Percentiles rank a stretch among this genome's conserved stretches.
phyloP scores from a whole-genome alignment of 108 stramenopile species.

The Mediolabrus comicus region DNA sequence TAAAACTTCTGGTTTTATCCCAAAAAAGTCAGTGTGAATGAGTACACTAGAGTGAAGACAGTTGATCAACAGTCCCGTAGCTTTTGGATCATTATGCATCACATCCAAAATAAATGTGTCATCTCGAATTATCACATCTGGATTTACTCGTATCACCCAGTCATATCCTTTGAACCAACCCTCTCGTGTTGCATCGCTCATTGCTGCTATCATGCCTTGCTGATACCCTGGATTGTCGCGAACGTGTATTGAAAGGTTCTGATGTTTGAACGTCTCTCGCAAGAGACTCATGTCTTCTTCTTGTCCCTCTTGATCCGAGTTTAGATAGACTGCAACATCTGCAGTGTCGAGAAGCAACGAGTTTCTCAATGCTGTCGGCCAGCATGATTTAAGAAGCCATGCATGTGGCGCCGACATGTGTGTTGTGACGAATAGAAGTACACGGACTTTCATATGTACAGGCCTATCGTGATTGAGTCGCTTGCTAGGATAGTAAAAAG shows the following conservation, averaged over 20 bases:
- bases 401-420: neutral
- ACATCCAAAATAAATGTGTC: constrained; percentile 21
- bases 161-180: constrained; percentile 44
- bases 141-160: constrained; percentile 53
- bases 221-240: constrained; percentile 5
- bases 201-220: constrained; percentile 4
- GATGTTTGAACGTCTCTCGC: neutral
- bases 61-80: constrained; percentile 24
- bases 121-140: constrained; percentile 48
- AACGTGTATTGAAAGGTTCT: neutral
- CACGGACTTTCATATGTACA: too few relatives aligned
- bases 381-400: neutral
- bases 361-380: neutral
- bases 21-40: constrained; percentile 47
- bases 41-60: constrained; percentile 1
- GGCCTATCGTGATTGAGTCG: too few relatives aligned
- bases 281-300: neutral
- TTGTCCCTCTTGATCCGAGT: neutral
- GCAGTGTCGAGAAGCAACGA: neutral
- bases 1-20: constrained; percentile 9
- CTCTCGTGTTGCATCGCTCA: constrained; percentile 15
- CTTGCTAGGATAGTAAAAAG: too few relatives aligned
- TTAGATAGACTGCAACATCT: neutral
- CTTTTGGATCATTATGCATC: neutral
- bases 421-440: neutral